Conservation (phyloP, 2,329 filamentous ascomycete species). For the Teratosphaeria gauchensis region DNA sequence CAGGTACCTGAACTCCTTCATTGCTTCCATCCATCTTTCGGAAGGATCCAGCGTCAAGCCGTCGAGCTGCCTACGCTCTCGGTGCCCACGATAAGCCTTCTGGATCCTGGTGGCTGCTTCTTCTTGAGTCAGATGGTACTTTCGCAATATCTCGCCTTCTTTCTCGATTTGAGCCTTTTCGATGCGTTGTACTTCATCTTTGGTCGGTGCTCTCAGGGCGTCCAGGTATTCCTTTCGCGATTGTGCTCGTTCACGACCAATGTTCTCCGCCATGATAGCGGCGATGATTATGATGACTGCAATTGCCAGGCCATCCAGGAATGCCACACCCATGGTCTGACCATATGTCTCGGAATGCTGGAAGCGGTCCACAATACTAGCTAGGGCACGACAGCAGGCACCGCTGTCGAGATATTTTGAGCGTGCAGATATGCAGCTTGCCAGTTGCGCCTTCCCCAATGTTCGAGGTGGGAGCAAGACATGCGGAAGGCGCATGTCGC, state of each 20-base stretch:
- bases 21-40: conserved; percentile 60
- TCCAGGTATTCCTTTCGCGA: conserved; percentile 19
- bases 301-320: conserved; percentile 1
- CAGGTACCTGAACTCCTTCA: conserved; percentile 19
- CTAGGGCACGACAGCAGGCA: background rate
- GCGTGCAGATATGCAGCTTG: background rate
- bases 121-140: conserved; percentile 13
- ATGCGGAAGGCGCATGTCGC: background rate
- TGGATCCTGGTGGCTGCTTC: conserved; percentile 25
- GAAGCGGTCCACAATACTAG: no score
- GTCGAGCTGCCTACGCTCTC: conserved; percentile 58
- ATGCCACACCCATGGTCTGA: background rate
- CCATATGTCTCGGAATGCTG: background rate
- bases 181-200: conserved; percentile 13
- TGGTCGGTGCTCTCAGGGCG: conserved; percentile 11
- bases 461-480: background rate
- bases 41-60: conserved; percentile 60
- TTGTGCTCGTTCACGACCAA: conserved; percentile 5
- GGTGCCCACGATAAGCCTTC: conserved; percentile 68
- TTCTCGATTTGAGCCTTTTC: conserved; percentile 15
- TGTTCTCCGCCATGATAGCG: conserved; percentile 2
- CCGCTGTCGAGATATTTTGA: background rate
- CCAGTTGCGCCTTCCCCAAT: background rate
- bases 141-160: conserved; percentile 15
- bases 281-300: background rate